A percentile compares a stretch with the other conserved stretches of the same genome.
These are phyloP conservation scores for Eimeria nieschulzi DNA, from an alignment of 169 alveolate genomes.

Conservation along the genomic window DNA sequence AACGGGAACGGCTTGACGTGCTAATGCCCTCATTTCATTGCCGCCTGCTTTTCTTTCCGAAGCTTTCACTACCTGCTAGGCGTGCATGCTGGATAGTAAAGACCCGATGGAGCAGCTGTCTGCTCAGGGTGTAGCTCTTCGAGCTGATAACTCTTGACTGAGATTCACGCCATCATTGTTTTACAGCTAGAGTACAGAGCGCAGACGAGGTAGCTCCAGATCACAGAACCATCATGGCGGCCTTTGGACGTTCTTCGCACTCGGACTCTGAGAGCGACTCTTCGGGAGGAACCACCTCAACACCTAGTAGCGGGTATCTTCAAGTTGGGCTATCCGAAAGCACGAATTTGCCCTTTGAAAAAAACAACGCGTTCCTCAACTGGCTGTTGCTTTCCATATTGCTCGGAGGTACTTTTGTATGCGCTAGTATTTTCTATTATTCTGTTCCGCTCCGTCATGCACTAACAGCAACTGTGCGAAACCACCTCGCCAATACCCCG, in stretches of 20 bases:
- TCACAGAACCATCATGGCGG: slow-evolving; percentile 12
- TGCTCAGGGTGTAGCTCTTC: no score
- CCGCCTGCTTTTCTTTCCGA: no score
- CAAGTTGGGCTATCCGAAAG: slow-evolving; percentile 53
- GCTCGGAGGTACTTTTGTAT: slow-evolving; percentile 25
- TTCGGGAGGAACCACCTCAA: slow-evolving; percentile 13
- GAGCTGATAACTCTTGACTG: no score
- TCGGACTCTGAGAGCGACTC: slow-evolving; percentile 15
- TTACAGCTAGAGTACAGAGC: neutral
- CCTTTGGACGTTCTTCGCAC: slow-evolving; percentile 52
- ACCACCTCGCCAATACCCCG: slow-evolving; percentile 57
- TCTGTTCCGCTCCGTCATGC: slow-evolving; percentile 54
- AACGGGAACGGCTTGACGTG: no score
- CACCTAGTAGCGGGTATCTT: slow-evolving; percentile 54
- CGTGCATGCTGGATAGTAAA: no score
- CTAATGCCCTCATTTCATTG: no score
- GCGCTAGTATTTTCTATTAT: slow-evolving; percentile 31
- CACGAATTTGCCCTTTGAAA: slow-evolving; percentile 49
- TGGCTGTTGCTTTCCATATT: slow-evolving; percentile 39
- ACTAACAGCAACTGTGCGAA: slow-evolving; percentile 29
- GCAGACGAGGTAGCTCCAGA: neutral
- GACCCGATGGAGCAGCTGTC: no score
- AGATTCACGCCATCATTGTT: no score
- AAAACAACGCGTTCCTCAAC: slow-evolving; percentile 29
- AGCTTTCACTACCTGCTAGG: no score